Base-by-base conservation (phyloP, 106 monocot species). In the Phalaenopsis aphrodite region DNA sequence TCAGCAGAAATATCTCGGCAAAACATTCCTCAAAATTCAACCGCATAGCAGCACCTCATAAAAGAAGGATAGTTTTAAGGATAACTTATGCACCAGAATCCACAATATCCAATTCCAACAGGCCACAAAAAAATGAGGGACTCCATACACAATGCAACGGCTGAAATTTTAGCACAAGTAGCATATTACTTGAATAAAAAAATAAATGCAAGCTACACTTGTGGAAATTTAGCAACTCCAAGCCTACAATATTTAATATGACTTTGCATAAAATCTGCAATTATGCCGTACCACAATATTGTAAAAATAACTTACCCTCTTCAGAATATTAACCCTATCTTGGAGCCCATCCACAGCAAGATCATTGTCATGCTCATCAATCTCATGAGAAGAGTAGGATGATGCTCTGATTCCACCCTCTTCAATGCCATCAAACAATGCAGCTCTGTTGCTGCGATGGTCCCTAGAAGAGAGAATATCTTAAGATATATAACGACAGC, bases 341-440 rank as follows among this genome's bases (percentile, higher is more conserved):
- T 89, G 84, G 37, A 89, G 82, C 55, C 82, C 84, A 78, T 89
- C 89, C 56, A 89, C 41, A 68, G 84, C 79, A 56, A 61, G 80
- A 67, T 89, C 89, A 83, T 86, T 89, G 77, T 84, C 86, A 81
- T 82, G 80, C 21, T 87, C 89, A 78, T 82, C 75, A 81, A 89
- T 87, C 77, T 89, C 89, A 78, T 85, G 79, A 18, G 89, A 84
- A 21, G 41, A 55, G 52, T 89, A 89, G 41, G 87, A 79, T 47
- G 87, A 80, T 41, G 82, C 82, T 75, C 78, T 78, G 23, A 84
- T 87, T 56, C 86, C 82, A 69, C 89, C 89, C 19, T 89, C 89
- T 79, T 89, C 89, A 36, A 89, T 89, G 61, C 82, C 84, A 84
- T 89, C 89, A 84, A 89, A 89, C 16, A 87, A 56, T 82, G 89